Evolutionary conservation across 805 yeast species (phyloP), one percentile per base, ranked within the genome.

Genomic region (Alloascoidea hylecoeti): DNA sequence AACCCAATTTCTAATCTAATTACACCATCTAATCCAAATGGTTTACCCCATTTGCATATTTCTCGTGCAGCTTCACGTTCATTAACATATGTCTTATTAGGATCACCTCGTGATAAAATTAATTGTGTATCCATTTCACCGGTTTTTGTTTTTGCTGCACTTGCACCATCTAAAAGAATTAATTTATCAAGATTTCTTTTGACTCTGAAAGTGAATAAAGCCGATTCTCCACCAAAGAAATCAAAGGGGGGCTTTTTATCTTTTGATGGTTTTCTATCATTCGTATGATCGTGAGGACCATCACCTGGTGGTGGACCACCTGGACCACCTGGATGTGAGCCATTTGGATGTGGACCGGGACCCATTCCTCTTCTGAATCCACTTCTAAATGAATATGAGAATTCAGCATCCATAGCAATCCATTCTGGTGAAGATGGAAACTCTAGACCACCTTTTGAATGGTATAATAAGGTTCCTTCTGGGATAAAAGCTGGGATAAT

Each of bases 341-440:
- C 18, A 18, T 15, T 15, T 18, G 38, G 38, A 9, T 35, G 38
- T 30, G 38, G 18, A 27, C 35, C 35, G 27, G 34, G 34, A 30
- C 28, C 48, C 35, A 4, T n/a, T 15, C n/a, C 42, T 38, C 17
- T n/a, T 12, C 37, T 36, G 18, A 42, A n/a, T 4, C 41, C 44
- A 33, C n/a, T 45, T 34, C 67, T 64, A 56, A 73, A 75, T 41
- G 50, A 53, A 43, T 66, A 71, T 44, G 78, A 69, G 52, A 75
- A 75, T 46, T 75, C 81, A 44, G 61, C 67, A 48, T 75, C 78
- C 66, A 75, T 58, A 1, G 82, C 83, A 6, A 72, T 54, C 82
- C 83, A 75, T 49, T 76, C 82, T 19, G 63, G 63, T 16, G 58
- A 48, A 0, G 49, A 49, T 1, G 80, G 79, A 5, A 72, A 45